These are phyloP conservation scores for Pseudozyma tsukubaensis DNA, from an alignment of 1,284 basidiomycete species.

Conservation along the genomic window DNA sequence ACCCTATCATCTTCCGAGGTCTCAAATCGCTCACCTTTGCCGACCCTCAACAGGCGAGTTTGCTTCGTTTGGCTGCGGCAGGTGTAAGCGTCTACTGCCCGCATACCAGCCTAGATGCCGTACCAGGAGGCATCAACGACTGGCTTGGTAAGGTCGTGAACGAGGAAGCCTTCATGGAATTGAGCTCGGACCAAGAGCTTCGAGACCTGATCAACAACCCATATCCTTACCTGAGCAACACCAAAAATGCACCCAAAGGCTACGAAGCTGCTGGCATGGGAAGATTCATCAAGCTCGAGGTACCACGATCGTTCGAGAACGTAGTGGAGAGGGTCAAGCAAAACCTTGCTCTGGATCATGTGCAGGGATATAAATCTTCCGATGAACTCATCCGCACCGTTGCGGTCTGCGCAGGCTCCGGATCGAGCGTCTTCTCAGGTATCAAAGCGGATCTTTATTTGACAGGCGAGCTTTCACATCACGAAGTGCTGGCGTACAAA, in stretches of 20 bases:
- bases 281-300: conserved; percentile 30
- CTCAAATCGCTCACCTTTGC: conserved; percentile 81
- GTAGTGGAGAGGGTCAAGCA: conserved; percentile 48
- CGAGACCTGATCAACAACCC: conserved; percentile 1
- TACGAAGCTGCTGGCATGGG: conserved; percentile 51
- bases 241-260: conserved; percentile 21
- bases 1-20: conserved; percentile 80
- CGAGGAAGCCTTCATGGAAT: conserved; percentile 22
- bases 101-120: conserved; percentile 85
- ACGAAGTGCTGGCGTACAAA: conserved; percentile 64
- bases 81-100: conserved; percentile 89
- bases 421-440: conserved; percentile 53
- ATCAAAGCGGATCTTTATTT: conserved; percentile 60
- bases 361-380: conserved; percentile 40
- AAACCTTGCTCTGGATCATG: conserved; percentile 33
- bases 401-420: conserved; percentile 65
- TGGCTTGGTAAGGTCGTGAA: conserved; percentile 60
- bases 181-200: conserved; percentile 6
- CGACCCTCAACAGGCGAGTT: conserved; percentile 81
- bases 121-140: conserved; percentile 82
- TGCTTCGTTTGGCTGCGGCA: conserved; percentile 81
- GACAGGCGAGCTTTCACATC: conserved; percentile 65
- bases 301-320: conserved; percentile 28
- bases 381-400: conserved; percentile 46
- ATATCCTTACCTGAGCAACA: conserved; percentile 14